These are phyloP conservation scores for Cylindrotheca fusiformis DNA, from an alignment of 108 stramenopile genomes.

Conservation along the genomic window DNA sequence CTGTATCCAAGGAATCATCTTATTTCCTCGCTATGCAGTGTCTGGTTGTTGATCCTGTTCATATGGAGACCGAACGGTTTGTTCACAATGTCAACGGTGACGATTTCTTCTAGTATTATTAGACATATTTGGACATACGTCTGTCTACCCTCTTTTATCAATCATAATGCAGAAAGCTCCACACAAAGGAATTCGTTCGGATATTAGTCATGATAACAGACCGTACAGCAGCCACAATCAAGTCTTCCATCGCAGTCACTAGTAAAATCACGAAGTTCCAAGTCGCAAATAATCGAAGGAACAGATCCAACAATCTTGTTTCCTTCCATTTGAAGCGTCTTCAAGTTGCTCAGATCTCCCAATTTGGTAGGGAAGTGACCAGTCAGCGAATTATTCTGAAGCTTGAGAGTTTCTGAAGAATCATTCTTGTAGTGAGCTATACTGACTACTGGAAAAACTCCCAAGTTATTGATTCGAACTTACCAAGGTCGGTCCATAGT, in stretches of 20 bases:
- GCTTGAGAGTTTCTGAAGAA: slow-evolving; percentile 5
- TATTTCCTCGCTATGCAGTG: slow-evolving; percentile 58
- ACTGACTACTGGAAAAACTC: no score
- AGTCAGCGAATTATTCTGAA: slow-evolving; percentile 8
- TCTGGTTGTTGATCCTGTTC: slow-evolving; percentile 51
- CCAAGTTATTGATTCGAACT: no score
- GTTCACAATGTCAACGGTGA: slow-evolving; percentile 29
- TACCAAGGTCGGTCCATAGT: slow-evolving; percentile 5
- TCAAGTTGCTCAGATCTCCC: neutral
- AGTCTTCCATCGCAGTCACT: slow-evolving; percentile 7
- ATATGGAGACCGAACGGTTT: slow-evolving; percentile 59
- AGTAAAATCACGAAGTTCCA: slow-evolving; percentile 8
- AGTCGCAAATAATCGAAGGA: slow-evolving; percentile 5
- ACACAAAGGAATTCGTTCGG: no score
- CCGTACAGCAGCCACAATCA: slow-evolving; percentile 15
- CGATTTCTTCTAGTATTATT: neutral
- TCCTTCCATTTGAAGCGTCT: slow-evolving; percentile 3
- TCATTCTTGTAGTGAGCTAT: neutral
- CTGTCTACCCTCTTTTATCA: no score
- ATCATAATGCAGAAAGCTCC: no score
- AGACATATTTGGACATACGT: no score
- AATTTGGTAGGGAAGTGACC: slow-evolving; percentile 9
- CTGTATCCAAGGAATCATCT: neutral
- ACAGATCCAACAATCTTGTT: slow-evolving; percentile 7
- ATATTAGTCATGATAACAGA: no score